These are phyloP conservation scores for Polytrichum commune DNA, from an alignment of 225 moss, liverwort and hornwort species.

Conservation along the genomic window DNA sequence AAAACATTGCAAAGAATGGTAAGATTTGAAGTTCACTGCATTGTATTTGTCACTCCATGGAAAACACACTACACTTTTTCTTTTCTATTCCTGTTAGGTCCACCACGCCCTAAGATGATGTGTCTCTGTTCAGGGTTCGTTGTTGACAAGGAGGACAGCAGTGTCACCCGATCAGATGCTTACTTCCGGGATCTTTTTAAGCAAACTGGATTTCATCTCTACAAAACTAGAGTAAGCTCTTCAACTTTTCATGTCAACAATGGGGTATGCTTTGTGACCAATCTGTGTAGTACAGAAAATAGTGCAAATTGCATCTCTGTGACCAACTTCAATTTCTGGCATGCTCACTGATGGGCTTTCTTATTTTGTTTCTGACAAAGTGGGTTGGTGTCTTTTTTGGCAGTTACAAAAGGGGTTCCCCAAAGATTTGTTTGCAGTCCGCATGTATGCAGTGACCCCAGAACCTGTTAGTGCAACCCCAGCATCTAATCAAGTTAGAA, in stretches of 20 bases:
- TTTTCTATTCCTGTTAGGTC: neutral
- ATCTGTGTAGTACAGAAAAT: constrained; percentile 47
- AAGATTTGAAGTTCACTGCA: constrained; percentile 4
- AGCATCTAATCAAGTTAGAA: constrained; percentile 26
- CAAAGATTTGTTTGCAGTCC: constrained; percentile 89
- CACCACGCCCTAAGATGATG: neutral
- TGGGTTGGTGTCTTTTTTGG: constrained; percentile 19
- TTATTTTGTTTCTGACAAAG: constrained; percentile 5
- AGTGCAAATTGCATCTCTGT: constrained; percentile 80
- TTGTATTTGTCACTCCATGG: neutral
- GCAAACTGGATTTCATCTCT: constrained; percentile 67
- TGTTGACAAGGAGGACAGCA: constrained; percentile 86
- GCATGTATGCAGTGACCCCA: constrained; percentile 85
- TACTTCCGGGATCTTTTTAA: constrained; percentile 86
- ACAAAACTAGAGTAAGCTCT: constrained; percentile 53
- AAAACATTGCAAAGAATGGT: constrained; percentile 91
- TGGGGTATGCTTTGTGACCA: neutral
- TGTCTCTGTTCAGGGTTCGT: constrained; percentile 73
- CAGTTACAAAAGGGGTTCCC: constrained; percentile 98
- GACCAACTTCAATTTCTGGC: constrained; percentile 85
- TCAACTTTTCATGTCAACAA: too few relatives aligned
- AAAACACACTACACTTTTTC: too few relatives aligned
- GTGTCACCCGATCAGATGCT: constrained; percentile 87
- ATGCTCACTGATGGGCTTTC: constrained; percentile 12
- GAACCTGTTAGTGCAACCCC: constrained; percentile 32